These are phyloP conservation scores for Davidsoniella virescens DNA, from an alignment of 2,329 filamentous ascomycete genomes.

Conservation along the genomic window DNA sequence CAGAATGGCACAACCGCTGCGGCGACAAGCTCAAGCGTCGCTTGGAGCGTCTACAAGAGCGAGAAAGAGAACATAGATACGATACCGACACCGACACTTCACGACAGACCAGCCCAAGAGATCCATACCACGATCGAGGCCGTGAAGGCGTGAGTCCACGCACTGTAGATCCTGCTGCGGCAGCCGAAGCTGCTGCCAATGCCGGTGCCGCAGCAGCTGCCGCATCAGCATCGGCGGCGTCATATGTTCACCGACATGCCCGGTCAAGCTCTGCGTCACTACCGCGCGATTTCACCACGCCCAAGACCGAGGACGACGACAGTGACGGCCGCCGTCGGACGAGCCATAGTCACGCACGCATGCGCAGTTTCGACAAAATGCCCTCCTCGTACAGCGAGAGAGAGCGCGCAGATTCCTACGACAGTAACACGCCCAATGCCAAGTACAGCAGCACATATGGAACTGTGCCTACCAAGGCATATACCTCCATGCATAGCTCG, in stretches of 20 bases:
- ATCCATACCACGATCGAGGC: not conserved
- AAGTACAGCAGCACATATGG: not conserved
- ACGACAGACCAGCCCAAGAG: not conserved
- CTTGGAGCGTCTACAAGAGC: conserved; percentile 2
- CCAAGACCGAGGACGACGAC: not conserved
- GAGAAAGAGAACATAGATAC: conserved; percentile 1
- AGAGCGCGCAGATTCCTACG: not conserved
- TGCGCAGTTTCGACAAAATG: conserved; percentile 6
- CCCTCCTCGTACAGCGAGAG: not conserved
- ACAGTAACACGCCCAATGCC: not conserved
- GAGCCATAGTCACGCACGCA: not conserved
- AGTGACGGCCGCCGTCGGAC: not conserved
- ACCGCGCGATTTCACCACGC: not conserved
- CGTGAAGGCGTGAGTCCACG: conserved; percentile 1
- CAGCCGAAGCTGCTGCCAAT: not conserved
- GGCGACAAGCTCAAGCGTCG: conserved; percentile 43
- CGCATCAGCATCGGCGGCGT: not conserved
- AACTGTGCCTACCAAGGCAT: conserved; percentile 1
- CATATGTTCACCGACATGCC: not conserved
- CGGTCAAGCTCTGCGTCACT: conserved; percentile 10
- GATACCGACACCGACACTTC: not conserved
- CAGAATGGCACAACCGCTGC: conserved; percentile 71
- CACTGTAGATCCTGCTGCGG: not conserved
- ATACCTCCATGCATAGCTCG: not conserved
- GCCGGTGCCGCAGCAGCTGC: not conserved